Base-by-base conservation (phyloP, 768 basidiomycete species). In the Clitopilus passeckerianus region DNA sequence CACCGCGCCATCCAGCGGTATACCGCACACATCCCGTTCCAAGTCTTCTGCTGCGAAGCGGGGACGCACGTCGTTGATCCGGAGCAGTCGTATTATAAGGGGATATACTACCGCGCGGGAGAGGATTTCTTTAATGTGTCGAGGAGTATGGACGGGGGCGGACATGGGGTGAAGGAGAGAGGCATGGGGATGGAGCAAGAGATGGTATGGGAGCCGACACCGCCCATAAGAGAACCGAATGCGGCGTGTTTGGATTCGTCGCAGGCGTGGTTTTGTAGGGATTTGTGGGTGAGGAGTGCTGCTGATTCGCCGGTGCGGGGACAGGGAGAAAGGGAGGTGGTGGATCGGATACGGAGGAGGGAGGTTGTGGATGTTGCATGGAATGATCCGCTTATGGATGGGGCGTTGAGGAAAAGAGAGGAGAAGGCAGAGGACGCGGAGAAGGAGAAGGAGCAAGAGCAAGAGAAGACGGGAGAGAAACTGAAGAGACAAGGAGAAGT, bases 21-120 rank as follows among this genome's bases (percentile, higher is more conserved):
- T 72, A 85, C 85, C 1, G 85, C 89, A 60, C 95, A 99, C 67
- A 84, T 98, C 1, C 97, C 97, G 4, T 98, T 99, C 80, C 97
- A 99, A 71, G 94, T 91, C 8, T 98, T 97, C 76, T 99, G 97
- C 78, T 99, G 97, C 74, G 97, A 99, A 77, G 90, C 94, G 0
- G 97, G 97, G 5, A 95, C 94, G 0, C 97, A 98, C 70, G 87
- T 99, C 68, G 88, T 99, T 63, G 97, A 99, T 69, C 97, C 97
- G 10, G 83, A 82, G 34, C 95, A 98, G 71, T 91, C 94, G 0
- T 99, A 98, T 78, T 99, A 99, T 78, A 86, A 86, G 43, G 92
- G 91, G 44, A 82, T 99, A 64, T 68, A 68, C 0, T 99, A 99
- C 71, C 90, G 95, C 53, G 83, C 92, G 1, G 94, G 93, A 3